Evolutionary conservation across 768 basidiomycete species (phyloP).

Genomic region (Hygrophoropsis aurantiaca): DNA sequence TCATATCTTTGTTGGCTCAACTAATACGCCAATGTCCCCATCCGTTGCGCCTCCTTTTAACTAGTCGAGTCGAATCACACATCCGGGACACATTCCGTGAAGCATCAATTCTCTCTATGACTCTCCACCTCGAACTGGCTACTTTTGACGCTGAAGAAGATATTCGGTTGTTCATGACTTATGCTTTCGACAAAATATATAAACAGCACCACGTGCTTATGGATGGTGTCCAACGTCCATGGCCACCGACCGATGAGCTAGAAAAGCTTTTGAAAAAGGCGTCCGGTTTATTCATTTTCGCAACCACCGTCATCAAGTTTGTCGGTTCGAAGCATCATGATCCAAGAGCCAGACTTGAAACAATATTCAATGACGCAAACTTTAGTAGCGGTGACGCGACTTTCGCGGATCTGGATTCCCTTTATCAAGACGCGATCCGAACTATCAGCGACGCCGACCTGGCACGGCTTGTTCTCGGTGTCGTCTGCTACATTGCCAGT

Average conservation of each 20-base stretch:
- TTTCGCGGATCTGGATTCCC: constrained; percentile 13
- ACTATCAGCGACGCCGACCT: too few relatives aligned
- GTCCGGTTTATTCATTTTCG: constrained; percentile 25
- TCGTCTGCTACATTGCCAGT: too few relatives aligned
- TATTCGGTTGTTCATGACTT: too few relatives aligned
- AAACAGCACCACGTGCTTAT: constrained; percentile 16
- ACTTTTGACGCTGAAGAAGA: constrained; percentile 17
- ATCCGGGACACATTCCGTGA: constrained; percentile 16
- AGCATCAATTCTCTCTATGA: constrained; percentile 10
- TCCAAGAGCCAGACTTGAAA: constrained; percentile 13
- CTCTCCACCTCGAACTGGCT: constrained; percentile 15
- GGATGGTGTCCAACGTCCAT: too few relatives aligned
- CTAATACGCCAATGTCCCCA: constrained; percentile 9
- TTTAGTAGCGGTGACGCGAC: constrained; percentile 2
- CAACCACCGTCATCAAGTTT: constrained; percentile 25
- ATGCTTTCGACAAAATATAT: constrained; percentile 13
- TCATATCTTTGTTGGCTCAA: constrained; percentile 20
- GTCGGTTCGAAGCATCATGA: too few relatives aligned
- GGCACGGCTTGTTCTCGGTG: too few relatives aligned
- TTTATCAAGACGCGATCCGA: too few relatives aligned
- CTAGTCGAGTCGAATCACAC: constrained; percentile 17
- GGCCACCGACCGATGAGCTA: too few relatives aligned
- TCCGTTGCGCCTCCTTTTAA: constrained; percentile 23
- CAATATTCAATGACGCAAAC: constrained; percentile 10
- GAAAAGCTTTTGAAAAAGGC: constrained; percentile 19